These are phyloP conservation scores for Populus deltoides DNA, from an alignment of 345 rosid genomes.

Conservation along the genomic window DNA sequence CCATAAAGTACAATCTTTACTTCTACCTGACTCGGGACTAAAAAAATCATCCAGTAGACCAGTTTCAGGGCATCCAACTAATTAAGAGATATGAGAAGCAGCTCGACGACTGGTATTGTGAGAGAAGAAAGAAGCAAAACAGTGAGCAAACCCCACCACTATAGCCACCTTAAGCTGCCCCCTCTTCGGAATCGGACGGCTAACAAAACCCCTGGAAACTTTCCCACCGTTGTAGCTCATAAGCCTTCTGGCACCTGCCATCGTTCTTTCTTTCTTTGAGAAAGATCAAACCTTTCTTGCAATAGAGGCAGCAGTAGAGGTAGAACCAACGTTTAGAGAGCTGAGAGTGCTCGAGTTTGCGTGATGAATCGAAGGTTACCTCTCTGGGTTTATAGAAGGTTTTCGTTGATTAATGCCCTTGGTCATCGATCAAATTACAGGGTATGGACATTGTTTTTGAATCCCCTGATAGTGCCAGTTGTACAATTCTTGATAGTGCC, in stretches of 20 bases:
- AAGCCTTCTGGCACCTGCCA: slow-evolving; percentile 38
- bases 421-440: not conserved
- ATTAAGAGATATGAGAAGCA: slow-evolving; percentile 23
- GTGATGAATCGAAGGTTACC: not conserved
- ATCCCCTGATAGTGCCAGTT: slow-evolving; percentile 2
- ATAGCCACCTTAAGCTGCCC: slow-evolving; percentile 73
- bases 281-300: not conserved
- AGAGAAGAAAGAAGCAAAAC: slow-evolving; percentile 57
- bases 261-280: slow-evolving; percentile 3
- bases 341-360: too few relatives aligned
- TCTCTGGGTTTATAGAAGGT: not conserved
- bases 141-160: slow-evolving; percentile 48
- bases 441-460: not conserved
- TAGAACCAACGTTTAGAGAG: too few relatives aligned
- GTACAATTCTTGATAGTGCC: not conserved
- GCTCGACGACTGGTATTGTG: slow-evolving; percentile 16
- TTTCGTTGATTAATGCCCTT: not conserved
- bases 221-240: slow-evolving; percentile 25
- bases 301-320: not conserved
- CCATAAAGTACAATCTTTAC: not conserved
- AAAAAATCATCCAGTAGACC: not conserved
- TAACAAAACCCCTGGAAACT: slow-evolving; percentile 23
- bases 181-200: slow-evolving; percentile 72
- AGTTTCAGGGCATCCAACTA: not conserved
- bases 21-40: not conserved